Evolutionary conservation across 2,329 filamentous ascomycete species (phyloP), one percentile per base, ranked within the genome.

Genomic region (Trichoderma sp.): DNA sequence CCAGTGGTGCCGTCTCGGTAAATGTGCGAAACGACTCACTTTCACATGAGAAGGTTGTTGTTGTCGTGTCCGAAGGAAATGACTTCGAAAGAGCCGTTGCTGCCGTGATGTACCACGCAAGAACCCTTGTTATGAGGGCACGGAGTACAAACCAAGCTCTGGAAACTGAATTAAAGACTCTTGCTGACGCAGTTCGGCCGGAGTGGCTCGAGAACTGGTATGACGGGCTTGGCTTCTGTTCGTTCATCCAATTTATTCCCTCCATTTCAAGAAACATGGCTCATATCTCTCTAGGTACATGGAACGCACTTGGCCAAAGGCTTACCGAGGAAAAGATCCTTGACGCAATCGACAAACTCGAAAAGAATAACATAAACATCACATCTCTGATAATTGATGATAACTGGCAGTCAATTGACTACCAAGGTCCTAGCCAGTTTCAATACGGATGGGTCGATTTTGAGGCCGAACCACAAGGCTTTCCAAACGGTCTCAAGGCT

Each of bases 311-410:
- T 0, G 96, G 96, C 0, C 93, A 97, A 76, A 84, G 91, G 58
- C 85, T 99, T 39, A 96, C 91, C 0, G 93, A 95, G 73, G 85
- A 93, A 23, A 97, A 94, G 76, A 88, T 99, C 15, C 84, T 94
- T 13, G 81, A 89, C 53, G 94, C 95, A 1, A 84, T 98, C 1
- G 89, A 94, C 71, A 86, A 87, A 1, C 83, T 99, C 12, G 87
- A 90, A 5, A 84, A 89, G 34, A 87, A 92, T 70, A 88, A 91
- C 1, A 93, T 99, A 77, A 90, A 92, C 55, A 87, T 98, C 59
- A 91, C 90, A 0, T 97, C 91, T 77, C 85, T 99, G 2, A 97
- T 98, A 73, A 97, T 99, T 73, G 96, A 99, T 76, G 96, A 99
- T 78, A 97, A 97, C 76, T 99, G 96, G 96, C 95, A 97, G 80